phyloP scores from a whole-genome alignment of 2,329 filamentous ascomycete genomes.

The Simplicillium aogashimaense region DNA sequence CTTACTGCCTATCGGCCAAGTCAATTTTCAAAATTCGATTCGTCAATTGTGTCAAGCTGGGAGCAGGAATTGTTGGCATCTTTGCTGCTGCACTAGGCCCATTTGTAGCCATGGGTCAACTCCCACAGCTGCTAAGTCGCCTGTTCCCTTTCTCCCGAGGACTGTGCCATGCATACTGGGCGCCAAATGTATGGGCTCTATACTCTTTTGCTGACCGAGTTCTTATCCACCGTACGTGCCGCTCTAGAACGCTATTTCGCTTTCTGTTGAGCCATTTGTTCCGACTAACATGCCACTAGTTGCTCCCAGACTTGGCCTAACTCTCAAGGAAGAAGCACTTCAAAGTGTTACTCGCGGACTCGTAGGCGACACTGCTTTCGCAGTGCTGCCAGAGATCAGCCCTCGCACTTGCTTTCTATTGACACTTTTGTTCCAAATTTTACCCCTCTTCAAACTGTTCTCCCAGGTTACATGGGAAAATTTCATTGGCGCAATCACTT shows the following conservation, averaged over 20 bases:
- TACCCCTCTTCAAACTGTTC: constrained; percentile 77
- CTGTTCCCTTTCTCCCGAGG: constrained; percentile 92
- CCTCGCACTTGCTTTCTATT: constrained; percentile 72
- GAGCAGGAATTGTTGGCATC: constrained; percentile 57
- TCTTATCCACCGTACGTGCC: constrained; percentile 62
- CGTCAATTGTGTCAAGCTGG: constrained; percentile 75
- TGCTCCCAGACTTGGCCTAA: constrained; percentile 69
- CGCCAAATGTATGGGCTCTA: constrained; percentile 91
- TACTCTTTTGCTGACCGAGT: constrained; percentile 86
- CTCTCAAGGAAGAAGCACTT: constrained; percentile 63
- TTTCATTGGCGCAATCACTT: constrained; percentile 80
- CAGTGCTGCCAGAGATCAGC: constrained; percentile 79
- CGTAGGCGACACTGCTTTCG: constrained; percentile 89
- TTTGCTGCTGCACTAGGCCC: constrained; percentile 82
- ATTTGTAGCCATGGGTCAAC: constrained; percentile 71
- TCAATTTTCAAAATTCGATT: constrained; percentile 69
- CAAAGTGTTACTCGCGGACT: constrained; percentile 87
- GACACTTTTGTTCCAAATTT: constrained; percentile 72
- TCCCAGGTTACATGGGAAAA: constrained; percentile 71
- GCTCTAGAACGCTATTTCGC: constrained; percentile 10
- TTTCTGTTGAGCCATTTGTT: neutral
- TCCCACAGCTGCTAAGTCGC: constrained; percentile 72
- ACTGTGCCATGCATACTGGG: constrained; percentile 96
- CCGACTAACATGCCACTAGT: constrained; percentile 35
- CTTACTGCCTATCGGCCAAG: constrained; percentile 74